phyloP scores from a whole-genome alignment of 192 early-diverging fungal species.

The Gamsiella multidivaricata region DNA sequence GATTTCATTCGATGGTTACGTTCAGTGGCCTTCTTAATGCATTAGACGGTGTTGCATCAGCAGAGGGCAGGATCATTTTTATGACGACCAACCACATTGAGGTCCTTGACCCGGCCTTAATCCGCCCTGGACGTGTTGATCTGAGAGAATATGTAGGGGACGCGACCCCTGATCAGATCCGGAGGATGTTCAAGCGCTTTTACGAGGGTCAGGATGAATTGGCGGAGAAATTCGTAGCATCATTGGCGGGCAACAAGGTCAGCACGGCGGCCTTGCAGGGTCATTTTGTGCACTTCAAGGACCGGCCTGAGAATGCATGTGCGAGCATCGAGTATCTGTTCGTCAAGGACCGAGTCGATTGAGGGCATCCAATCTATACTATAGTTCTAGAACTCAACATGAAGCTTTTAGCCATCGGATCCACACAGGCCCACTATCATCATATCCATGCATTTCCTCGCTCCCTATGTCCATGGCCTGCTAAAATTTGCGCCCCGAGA shows the following conservation, averaged over 20 bases:
- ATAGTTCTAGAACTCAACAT: no score
- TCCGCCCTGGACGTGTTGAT: slow-evolving; percentile 86
- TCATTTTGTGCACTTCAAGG: slow-evolving; percentile 92
- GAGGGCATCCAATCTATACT: no score
- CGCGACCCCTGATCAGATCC: slow-evolving; percentile 74
- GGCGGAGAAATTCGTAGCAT: slow-evolving; percentile 78
- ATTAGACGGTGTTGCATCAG: slow-evolving; percentile 86
- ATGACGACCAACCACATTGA: slow-evolving; percentile 93
- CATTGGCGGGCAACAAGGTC: slow-evolving; percentile 61
- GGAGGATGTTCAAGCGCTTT: slow-evolving; percentile 83
- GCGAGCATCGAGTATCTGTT: slow-evolving; percentile 51
- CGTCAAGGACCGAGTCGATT: background rate
- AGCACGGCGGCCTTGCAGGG: slow-evolving; percentile 94
- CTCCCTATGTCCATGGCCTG: no score
- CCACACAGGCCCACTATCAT: no score
- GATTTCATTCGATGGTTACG: slow-evolving; percentile 83
- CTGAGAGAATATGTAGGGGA: slow-evolving; percentile 80
- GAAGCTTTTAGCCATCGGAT: no score
- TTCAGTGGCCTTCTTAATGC: slow-evolving; percentile 91
- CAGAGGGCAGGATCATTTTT: slow-evolving; percentile 90
- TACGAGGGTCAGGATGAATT: slow-evolving; percentile 67
- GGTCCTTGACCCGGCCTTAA: slow-evolving; percentile 78
- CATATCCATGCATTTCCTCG: no score
- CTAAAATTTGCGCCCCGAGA: no score
- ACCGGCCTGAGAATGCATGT: slow-evolving; percentile 78